Conservation (phyloP, 1,139 yeast species). For the Pneumocystis wakefieldiae region DNA sequence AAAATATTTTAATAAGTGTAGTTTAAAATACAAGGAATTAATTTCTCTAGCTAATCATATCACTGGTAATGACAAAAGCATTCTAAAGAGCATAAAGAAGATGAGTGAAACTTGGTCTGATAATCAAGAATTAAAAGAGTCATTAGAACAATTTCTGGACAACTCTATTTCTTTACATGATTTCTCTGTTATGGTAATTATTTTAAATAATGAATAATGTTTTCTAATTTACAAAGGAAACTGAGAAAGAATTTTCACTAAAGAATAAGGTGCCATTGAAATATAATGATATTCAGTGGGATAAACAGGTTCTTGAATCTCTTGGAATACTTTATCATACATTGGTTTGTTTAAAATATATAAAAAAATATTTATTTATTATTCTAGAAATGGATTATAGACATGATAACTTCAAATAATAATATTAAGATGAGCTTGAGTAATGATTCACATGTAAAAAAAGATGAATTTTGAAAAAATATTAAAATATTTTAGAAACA, state of each 20-base stretch:
- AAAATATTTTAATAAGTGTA: conserved; percentile 3
- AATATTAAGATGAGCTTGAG: background rate
- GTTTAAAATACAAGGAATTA: conserved; percentile 1
- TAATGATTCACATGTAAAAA: background rate
- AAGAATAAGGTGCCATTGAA: background rate
- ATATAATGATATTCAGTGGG: background rate
- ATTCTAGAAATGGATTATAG: background rate
- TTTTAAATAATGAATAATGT: background rate
- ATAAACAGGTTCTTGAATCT: background rate
- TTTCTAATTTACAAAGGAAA: background rate
- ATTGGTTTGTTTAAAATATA: background rate
- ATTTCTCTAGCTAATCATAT: background rate
- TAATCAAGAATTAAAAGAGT: background rate
- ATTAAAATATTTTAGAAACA: background rate
- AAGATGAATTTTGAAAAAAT: background rate
- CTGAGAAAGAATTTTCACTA: background rate
- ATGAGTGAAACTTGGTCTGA: background rate
- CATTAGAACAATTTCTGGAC: background rate
- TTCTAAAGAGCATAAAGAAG: background rate
- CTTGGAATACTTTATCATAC: background rate
- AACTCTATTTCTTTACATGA: background rate
- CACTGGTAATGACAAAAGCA: background rate
- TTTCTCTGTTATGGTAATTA: background rate
- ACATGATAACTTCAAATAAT: background rate
- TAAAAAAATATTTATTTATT: background rate